Percentiles rank a stretch among this genome's conserved stretches.
phyloP scores from a whole-genome alignment of 2,329 filamentous ascomycete species.

The Stagonosporopsis rhizophila region DNA sequence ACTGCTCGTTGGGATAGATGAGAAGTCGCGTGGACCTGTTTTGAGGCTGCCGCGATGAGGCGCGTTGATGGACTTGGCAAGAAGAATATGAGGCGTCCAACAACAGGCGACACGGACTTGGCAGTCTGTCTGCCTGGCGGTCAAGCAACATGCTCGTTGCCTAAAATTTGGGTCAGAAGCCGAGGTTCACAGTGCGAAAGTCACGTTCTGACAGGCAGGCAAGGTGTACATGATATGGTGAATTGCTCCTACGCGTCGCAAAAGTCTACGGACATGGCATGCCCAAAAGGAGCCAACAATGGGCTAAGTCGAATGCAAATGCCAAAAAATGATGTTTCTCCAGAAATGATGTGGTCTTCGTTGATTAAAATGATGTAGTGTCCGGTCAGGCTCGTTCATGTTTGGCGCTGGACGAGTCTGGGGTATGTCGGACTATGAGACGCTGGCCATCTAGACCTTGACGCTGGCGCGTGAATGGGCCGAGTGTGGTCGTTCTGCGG shows the following conservation, averaged over 20 bases:
- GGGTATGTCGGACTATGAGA: conserved; percentile 14
- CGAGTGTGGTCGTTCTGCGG: conserved; percentile 18
- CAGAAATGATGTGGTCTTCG: conserved; percentile 14
- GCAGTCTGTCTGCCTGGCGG: not conserved
- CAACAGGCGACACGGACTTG: not conserved
- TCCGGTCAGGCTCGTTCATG: conserved; percentile 11
- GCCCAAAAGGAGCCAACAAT: conserved; percentile 1
- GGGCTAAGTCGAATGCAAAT: conserved; percentile 11
- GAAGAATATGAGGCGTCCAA: not conserved
- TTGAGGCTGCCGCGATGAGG: not conserved
- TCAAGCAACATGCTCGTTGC: too few species aligned
- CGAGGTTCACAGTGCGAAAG: not conserved
- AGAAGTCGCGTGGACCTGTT: too few species aligned
- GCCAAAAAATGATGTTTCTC: conserved; percentile 5
- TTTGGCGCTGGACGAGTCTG: conserved; percentile 8
- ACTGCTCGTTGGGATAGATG: not conserved
- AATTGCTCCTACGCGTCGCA: conserved; percentile 3
- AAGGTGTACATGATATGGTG: not conserved
- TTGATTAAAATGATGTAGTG: conserved; percentile 18
- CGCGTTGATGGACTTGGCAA: not conserved
- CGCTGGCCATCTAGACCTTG: conserved; percentile 13
- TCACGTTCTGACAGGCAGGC: not conserved
- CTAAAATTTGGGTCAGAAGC: too few species aligned
- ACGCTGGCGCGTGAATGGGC: conserved; percentile 21
- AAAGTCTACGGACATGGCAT: not conserved